phyloP scores from a whole-genome alignment of 768 basidiomycete species.

The Psilocybe cyanescens region DNA sequence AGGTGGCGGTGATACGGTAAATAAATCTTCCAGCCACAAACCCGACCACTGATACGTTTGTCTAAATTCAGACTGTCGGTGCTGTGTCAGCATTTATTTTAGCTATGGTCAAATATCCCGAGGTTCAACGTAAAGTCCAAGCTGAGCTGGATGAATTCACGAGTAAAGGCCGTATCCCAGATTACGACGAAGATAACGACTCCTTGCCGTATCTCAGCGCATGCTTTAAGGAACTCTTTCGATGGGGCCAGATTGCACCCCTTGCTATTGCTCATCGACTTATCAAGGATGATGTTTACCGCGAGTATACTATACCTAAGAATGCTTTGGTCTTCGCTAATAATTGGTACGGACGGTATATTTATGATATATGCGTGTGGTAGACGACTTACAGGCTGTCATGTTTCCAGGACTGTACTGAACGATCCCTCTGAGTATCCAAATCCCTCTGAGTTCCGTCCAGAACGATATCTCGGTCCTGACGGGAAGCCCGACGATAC shows the following conservation, averaged over 20 bases:
- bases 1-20: slow-evolving; percentile 1
- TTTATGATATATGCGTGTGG: not conserved
- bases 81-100: not conserved
- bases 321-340: slow-evolving; percentile 4
- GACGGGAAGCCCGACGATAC: slow-evolving; percentile 1
- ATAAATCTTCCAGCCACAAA: not conserved
- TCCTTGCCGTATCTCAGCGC: slow-evolving; percentile 7
- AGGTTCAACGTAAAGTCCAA: slow-evolving; percentile 8
- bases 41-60: no score
- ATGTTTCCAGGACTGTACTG: not conserved
- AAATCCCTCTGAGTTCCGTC: slow-evolving; percentile 6
- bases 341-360: not conserved
- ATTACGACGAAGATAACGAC: slow-evolving; percentile 8
- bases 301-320: slow-evolving; percentile 6
- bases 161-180: not conserved
- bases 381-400: not conserved
- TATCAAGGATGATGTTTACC: slow-evolving; percentile 3
- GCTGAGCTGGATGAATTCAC: slow-evolving; percentile 2
- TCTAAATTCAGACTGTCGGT: not conserved
- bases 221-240: slow-evolving; percentile 6
- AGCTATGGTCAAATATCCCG: slow-evolving; percentile 10
- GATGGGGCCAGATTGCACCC: slow-evolving; percentile 10
- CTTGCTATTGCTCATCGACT: slow-evolving; percentile 6
- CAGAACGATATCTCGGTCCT: slow-evolving; percentile 6
- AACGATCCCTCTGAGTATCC: slow-evolving; percentile 6